phyloP scores from a whole-genome alignment of 805 yeast genomes.

The Candida succiphila region DNA sequence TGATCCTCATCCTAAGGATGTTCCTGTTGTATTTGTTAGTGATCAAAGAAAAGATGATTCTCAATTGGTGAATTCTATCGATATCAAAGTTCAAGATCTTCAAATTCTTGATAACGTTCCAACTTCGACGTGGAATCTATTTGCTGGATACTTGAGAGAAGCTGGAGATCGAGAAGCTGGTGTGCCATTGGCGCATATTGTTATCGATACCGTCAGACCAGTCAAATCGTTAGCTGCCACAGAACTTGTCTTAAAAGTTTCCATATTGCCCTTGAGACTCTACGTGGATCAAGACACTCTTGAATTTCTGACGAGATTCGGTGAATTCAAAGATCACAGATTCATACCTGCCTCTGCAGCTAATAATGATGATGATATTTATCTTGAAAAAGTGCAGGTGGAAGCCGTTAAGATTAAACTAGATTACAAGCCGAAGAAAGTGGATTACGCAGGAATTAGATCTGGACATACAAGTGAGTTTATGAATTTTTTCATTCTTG shows the following conservation, averaged over 20 bases:
- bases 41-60: conserved; percentile 22
- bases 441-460: conserved; percentile 75
- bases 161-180: conserved; percentile 65
- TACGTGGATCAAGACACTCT: conserved; percentile 91
- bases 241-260: conserved; percentile 47
- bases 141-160: conserved; percentile 58
- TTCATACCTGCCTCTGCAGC: conserved; percentile 33
- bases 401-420: conserved; percentile 52
- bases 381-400: conserved; percentile 58
- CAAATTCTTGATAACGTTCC: conserved; percentile 70
- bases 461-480: conserved; percentile 85
- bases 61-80: conserved; percentile 39
- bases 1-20: conserved; percentile 19
- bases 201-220: conserved; percentile 55
- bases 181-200: conserved; percentile 47
- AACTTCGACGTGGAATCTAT: conserved; percentile 86
- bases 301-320: conserved; percentile 72
- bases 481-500: conserved; percentile 80
- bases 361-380: conserved; percentile 45
- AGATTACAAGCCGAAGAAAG: conserved; percentile 87
- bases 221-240: conserved; percentile 52
- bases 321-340: conserved; percentile 66
- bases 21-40: conserved; percentile 15
- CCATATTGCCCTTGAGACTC: conserved; percentile 64
- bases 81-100: conserved; percentile 40